phyloP scores from a whole-genome alignment of 2,329 filamentous ascomycete genomes.

The Aspergillus sergii region DNA sequence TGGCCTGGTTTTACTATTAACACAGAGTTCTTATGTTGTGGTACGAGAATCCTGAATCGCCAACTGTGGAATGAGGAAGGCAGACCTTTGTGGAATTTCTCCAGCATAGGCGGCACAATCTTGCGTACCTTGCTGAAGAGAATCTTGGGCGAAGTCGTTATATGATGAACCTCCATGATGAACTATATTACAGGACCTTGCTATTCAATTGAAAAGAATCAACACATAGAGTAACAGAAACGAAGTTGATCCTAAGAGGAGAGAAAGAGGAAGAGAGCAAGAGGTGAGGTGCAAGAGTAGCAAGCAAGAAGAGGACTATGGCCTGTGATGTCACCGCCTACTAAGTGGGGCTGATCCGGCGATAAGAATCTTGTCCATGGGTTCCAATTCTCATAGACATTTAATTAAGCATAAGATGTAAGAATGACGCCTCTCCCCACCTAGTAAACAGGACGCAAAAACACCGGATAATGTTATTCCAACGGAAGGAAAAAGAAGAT shows the following conservation, averaged over 20 bases:
- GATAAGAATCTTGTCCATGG: neutral
- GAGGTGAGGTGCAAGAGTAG: constrained; percentile 2
- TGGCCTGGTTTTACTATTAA: constrained; percentile 63
- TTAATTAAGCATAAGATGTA: constrained; percentile 6
- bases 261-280: constrained; percentile 2
- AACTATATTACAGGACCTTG: neutral
- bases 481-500: constrained; percentile 8
- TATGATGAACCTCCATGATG: constrained; percentile 38
- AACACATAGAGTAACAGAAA: neutral
- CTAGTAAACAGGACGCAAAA: neutral
- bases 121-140: constrained; percentile 80
- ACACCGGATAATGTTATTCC: neutral
- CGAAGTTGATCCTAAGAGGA: neutral
- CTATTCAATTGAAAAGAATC: neutral
- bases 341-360: constrained; percentile 29
- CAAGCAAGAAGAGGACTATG: constrained; percentile 7
- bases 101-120: constrained; percentile 92
- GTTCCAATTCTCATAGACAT: constrained; percentile 1
- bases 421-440: constrained; percentile 10
- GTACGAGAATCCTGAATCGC: neutral
- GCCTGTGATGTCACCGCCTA: constrained; percentile 38
- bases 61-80: neutral
- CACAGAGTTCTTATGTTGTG: neutral
- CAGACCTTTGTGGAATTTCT: constrained; percentile 92
- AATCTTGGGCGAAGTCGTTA: constrained; percentile 72